Evolutionary conservation across 164 flowering plant genomes (phyloP).

Genomic region (Magnolia sinica): DNA sequence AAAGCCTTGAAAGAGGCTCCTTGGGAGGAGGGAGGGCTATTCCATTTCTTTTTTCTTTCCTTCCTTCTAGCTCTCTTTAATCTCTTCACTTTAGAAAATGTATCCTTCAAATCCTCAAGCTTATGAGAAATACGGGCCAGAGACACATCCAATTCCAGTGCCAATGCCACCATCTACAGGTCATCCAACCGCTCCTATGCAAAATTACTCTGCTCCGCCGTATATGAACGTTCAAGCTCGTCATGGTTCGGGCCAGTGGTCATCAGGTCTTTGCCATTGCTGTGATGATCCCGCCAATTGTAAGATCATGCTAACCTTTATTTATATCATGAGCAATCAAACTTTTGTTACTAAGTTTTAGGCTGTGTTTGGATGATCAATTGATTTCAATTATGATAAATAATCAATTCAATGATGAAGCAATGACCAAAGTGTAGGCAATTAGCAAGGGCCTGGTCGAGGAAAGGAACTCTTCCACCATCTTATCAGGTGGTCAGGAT

Average conservation of each 20-base stretch:
- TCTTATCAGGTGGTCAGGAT: too few relatives aligned
- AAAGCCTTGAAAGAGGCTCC: background rate
- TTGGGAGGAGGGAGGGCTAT: too few relatives aligned
- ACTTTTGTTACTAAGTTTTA: too few relatives aligned
- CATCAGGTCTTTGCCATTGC: conserved; percentile 51
- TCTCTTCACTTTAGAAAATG: background rate
- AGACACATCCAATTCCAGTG: background rate
- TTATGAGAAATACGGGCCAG: background rate
- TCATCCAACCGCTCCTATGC: background rate
- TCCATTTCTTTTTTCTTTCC: too few relatives aligned
- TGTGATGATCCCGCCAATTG: conserved; percentile 52
- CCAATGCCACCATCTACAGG: background rate
- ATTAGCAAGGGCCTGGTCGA: too few relatives aligned
- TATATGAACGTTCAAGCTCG: conserved; percentile 4
- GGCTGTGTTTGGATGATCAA: too few relatives aligned
- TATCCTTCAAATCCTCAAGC: background rate
- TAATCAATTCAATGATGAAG: too few relatives aligned
- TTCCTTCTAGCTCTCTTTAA: background rate
- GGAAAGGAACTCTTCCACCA: too few relatives aligned
- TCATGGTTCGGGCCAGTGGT: conserved; percentile 22
- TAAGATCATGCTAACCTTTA: conserved; percentile 6
- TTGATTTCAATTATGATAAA: too few relatives aligned
- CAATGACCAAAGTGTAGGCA: too few relatives aligned
- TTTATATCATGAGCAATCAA: too few relatives aligned
- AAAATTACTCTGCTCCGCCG: background rate